Conservation (phyloP, 306 rosid species). For the Heteromeles arbutifolia region DNA sequence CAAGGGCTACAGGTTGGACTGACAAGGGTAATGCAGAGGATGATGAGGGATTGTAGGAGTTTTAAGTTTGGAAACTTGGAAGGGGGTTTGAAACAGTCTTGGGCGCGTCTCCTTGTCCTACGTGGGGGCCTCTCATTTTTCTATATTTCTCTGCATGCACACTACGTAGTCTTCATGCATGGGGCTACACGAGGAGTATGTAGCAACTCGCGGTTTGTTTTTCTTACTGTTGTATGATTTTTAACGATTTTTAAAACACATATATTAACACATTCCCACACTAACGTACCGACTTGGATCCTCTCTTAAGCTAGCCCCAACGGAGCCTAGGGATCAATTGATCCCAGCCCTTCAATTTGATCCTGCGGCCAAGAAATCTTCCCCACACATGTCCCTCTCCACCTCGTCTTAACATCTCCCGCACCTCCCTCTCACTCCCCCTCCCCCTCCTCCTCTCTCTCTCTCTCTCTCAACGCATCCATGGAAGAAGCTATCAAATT, state of each 20-base stretch:
- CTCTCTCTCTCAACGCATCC: too few species aligned
- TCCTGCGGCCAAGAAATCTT: not conserved
- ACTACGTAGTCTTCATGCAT: not conserved
- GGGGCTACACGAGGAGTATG: too few species aligned
- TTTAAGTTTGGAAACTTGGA: not conserved
- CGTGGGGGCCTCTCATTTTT: constrained; percentile 3
- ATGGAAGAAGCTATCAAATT: too few species aligned
- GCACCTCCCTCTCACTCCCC: constrained; percentile 39
- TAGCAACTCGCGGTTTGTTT: too few species aligned
- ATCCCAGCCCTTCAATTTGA: too few species aligned
- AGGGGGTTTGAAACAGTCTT: constrained; percentile 29
- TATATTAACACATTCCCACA: too few species aligned
- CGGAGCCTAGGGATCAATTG: too few species aligned
- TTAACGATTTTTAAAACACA: too few species aligned
- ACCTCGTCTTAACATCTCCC: constrained; percentile 37
- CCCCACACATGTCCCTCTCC: constrained; percentile 54
- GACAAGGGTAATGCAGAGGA: constrained; percentile 34
- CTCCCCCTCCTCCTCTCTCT: constrained; percentile 49
- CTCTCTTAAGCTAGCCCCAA: too few species aligned
- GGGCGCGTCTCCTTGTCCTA: not conserved
- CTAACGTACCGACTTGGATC: too few species aligned
- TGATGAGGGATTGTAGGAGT: constrained; percentile 58
- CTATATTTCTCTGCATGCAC: not conserved
- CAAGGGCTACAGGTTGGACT: constrained; percentile 44
- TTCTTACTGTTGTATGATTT: too few species aligned